These are phyloP conservation scores for Nicotiana tabacum DNA, from an alignment of 257 asterid species.

Conservation along the genomic window DNA sequence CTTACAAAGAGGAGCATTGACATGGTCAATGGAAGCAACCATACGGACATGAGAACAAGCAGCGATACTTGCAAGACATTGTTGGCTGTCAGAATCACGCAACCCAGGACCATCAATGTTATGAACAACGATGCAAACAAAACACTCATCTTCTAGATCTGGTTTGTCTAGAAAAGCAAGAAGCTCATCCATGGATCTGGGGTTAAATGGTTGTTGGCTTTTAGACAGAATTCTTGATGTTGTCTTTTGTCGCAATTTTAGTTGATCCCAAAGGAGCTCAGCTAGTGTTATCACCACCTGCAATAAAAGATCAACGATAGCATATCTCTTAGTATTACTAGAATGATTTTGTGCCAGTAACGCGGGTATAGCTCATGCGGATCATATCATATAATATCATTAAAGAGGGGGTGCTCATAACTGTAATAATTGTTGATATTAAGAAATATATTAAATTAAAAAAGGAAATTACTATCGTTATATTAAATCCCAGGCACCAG, in stretches of 20 bases:
- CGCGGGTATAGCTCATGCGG: neutral
- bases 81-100: slow-evolving; percentile 85
- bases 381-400: neutral
- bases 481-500: neutral
- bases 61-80: slow-evolving; percentile 70
- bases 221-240: slow-evolving; percentile 31
- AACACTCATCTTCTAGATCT: slow-evolving; percentile 43
- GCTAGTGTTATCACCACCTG: slow-evolving; percentile 74
- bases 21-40: slow-evolving; percentile 87
- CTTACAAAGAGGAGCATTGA: slow-evolving; percentile 89
- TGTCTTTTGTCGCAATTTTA: slow-evolving; percentile 47
- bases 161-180: slow-evolving; percentile 65
- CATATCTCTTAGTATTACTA: neutral
- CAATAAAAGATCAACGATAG: slow-evolving; percentile 6
- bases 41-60: slow-evolving; percentile 78
- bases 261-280: slow-evolving; percentile 76
- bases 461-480: neutral
- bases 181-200: slow-evolving; percentile 76
- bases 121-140: slow-evolving; percentile 64
- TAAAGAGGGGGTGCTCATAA: neutral
- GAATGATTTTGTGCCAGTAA: neutral
- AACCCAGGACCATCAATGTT: slow-evolving; percentile 86
- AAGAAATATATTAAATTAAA: neutral
- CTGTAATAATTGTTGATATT: neutral
- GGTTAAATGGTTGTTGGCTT: slow-evolving; percentile 55